Conservation (phyloP, 345 rosid species). For the Iberis pinnata region DNA sequence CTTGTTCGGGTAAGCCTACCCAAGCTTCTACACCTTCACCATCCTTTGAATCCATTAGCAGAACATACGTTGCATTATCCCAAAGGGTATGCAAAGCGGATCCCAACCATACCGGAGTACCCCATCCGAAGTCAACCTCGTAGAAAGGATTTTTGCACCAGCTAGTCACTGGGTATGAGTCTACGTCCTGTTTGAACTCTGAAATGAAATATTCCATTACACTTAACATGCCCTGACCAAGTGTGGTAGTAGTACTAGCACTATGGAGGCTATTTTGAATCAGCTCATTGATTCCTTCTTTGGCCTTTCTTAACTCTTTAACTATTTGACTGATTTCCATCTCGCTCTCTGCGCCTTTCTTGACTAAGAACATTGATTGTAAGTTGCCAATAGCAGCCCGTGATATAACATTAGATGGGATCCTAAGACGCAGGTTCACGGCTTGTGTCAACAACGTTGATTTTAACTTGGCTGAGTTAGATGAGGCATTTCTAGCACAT, state of each 20-base stretch:
- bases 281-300: conserved; percentile 2
- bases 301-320: conserved; percentile 19
- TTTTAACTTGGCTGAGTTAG: neutral
- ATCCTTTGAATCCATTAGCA: conserved; percentile 28
- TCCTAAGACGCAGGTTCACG: conserved; percentile 33
- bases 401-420: conserved; percentile 12
- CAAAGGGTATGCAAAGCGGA: neutral
- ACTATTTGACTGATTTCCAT: conserved; percentile 20
- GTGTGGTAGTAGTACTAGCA: neutral
- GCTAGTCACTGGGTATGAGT: conserved; percentile 29
- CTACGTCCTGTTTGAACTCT: conserved; percentile 9
- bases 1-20: conserved; percentile 36
- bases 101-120: conserved; percentile 42
- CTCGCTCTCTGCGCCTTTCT: conserved; percentile 4
- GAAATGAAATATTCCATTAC: neutral
- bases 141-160: conserved; percentile 38
- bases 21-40: conserved; percentile 46
- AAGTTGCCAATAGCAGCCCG: conserved; percentile 23
- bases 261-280: neutral
- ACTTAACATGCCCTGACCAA: neutral
- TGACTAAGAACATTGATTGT: neutral
- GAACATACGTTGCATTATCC: neutral
- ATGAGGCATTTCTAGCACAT: conserved; percentile 13
- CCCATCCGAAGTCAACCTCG: conserved; percentile 51
- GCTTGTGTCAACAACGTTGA: conserved; percentile 15